These are phyloP conservation scores for Colletotrichum karsti DNA, from an alignment of 2,329 filamentous ascomycete genomes.

Conservation along the genomic window DNA sequence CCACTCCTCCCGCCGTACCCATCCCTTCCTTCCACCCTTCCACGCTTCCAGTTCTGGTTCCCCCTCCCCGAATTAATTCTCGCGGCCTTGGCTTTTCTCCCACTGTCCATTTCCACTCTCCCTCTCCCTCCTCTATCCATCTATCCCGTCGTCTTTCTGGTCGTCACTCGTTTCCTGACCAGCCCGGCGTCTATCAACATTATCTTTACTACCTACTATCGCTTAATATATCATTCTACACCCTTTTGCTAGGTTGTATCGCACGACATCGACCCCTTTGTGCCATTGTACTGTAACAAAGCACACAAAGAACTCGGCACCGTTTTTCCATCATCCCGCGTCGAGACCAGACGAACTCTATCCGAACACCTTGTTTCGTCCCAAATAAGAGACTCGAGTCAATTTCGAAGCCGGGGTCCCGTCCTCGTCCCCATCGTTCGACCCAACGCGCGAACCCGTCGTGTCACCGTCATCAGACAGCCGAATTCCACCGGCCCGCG, in stretches of 20 bases:
- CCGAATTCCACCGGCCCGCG: conserved; percentile 10
- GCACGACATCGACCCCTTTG: not conserved
- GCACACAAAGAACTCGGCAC: not conserved
- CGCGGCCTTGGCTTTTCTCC: conserved; percentile 8
- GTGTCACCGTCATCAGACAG: conserved; percentile 4
- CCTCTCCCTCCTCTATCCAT: not conserved
- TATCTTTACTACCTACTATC: conserved; percentile 7
- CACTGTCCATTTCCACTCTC: not conserved
- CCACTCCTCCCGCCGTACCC: conserved; percentile 18
- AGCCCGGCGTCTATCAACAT: not conserved
- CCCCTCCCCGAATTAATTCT: not conserved
- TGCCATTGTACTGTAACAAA: not conserved
- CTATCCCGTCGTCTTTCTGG: not conserved
- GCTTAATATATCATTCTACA: conserved; percentile 16
- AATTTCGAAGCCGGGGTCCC: not conserved
- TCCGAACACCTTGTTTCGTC: conserved; percentile 7
- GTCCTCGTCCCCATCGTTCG: not conserved
- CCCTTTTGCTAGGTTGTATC: conserved; percentile 5
- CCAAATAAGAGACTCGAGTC: conserved; percentile 8
- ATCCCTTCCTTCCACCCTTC: too few relatives aligned
- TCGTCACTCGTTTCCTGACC: conserved; percentile 21
- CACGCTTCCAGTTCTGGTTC: not conserved
- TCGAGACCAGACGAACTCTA: conserved; percentile 5
- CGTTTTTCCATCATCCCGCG: not conserved
- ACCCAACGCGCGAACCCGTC: not conserved